Evolutionary conservation across 169 alveolate genomes (phyloP), one percentile per base, ranked within the genome.

Genomic region (Plasmodium blacklocki): DNA sequence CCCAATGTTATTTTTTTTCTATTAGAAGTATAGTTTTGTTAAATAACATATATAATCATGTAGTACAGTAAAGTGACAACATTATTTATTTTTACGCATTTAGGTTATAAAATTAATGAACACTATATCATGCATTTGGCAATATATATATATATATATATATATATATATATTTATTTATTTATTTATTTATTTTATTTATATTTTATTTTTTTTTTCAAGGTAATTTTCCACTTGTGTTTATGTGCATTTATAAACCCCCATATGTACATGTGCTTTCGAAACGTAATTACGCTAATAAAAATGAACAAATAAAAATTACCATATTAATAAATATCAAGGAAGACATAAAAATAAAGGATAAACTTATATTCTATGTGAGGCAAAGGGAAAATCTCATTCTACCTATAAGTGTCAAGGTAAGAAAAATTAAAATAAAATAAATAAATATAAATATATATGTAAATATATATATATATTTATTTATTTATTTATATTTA

Each of bases 321-420:
- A 18, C 43, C 3, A 72, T 83, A 2, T 73, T 14, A 15, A 14
- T 83, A 47, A 83, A 83, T 29, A 43, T 83, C 9, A 83, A 67
- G 26, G 91, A 68, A 56, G 32, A n/a, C 18, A 68, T 68, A 83
- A 68, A 83, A 68, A 68, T 83, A n/a, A 83, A 83, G 19, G 91
- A 83, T 32, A 83, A 83, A 68, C 12, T 83, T 52, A 63, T 83
- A 8, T 72, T 83, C 26, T 12, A 62, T 39, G 15, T 83, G 54
- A 68, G 91, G 15, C 85, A 83, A 11, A 21, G 62, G 6, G 74
- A 59, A 39, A 49, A 83, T n/a, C 21, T 83, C 1, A 12, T 56
- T 43, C 59, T 83, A 15, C 91, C 91, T 50, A 29, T 83, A 50
- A 83, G 49, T 39, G 70, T 52, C 15, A 83, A 56, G 73, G 83